phyloP scores from a whole-genome alignment of 441 rosid species.

The Melianthus villosus region DNA sequence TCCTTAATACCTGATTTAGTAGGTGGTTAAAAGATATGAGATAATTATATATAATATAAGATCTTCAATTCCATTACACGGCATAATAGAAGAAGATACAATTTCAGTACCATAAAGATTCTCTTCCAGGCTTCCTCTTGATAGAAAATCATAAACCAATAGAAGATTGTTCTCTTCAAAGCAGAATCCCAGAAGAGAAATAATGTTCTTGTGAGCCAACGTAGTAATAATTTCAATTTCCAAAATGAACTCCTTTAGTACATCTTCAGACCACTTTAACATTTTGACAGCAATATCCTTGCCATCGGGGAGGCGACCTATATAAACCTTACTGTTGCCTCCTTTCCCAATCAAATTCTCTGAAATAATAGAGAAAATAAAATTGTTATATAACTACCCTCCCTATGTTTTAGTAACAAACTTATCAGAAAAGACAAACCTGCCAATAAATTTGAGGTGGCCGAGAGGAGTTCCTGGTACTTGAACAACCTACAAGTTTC shows the following conservation, averaged over 20 bases:
- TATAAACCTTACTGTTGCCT: constrained; percentile 77
- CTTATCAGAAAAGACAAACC: constrained; percentile 31
- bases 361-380: constrained; percentile 13
- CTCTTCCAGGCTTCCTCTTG: constrained; percentile 85
- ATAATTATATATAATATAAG: not conserved
- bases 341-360: constrained; percentile 82
- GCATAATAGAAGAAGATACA: too few relatives aligned
- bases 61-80: too few relatives aligned
- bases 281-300: constrained; percentile 75
- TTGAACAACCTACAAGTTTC: constrained; percentile 40
- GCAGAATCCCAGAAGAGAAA: constrained; percentile 77
- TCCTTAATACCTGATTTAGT: constrained; percentile 34
- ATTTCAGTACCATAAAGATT: constrained; percentile 55
- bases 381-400: not conserved
- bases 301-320: constrained; percentile 63
- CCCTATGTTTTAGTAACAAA: not conserved
- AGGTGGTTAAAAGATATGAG: not conserved
- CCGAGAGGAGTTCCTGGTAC: constrained; percentile 39
- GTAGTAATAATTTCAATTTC: constrained; percentile 67
- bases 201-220: constrained; percentile 59
- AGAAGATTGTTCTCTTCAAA: constrained; percentile 46
- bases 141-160: constrained; percentile 55
- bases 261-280: constrained; percentile 49
- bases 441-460: constrained; percentile 36
- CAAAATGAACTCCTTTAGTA: constrained; percentile 42